A percentile compares a stretch with the other conserved stretches of the same genome.
These are phyloP conservation scores for Ogataea glucozyma DNA, from an alignment of 805 yeast species.

Conservation along the genomic window DNA sequence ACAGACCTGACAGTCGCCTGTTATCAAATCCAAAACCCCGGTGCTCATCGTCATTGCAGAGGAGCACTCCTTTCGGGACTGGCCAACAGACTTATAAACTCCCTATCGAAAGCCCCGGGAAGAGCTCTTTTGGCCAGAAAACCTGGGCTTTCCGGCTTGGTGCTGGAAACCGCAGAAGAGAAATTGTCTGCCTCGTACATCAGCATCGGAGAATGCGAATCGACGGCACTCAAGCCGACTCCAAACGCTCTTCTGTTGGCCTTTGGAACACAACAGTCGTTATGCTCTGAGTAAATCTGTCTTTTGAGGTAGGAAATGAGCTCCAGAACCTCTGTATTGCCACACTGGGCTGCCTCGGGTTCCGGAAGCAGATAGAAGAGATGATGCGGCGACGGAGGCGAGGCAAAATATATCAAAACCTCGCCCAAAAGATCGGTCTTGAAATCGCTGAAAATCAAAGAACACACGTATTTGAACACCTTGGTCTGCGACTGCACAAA, in stretches of 20 bases:
- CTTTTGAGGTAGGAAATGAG: slow-evolving; percentile 22
- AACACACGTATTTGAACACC: slow-evolving; percentile 23
- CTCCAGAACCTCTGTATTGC: slow-evolving; percentile 20
- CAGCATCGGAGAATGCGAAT: slow-evolving; percentile 8
- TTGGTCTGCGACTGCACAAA: slow-evolving; percentile 23
- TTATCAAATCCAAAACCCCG: too few relatives aligned
- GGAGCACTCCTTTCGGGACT: slow-evolving; percentile 5
- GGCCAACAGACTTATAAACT: slow-evolving; percentile 6
- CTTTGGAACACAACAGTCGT: slow-evolving; percentile 20
- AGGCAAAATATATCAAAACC: slow-evolving; percentile 26
- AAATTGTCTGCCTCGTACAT: slow-evolving; percentile 9
- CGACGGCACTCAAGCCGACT: slow-evolving; percentile 1
- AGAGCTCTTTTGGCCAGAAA: slow-evolving; percentile 14
- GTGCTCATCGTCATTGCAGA: not conserved
- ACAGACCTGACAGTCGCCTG: too few relatives aligned
- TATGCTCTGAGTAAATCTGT: slow-evolving; percentile 24
- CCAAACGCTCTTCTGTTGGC: slow-evolving; percentile 2
- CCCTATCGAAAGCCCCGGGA: slow-evolving; percentile 17
- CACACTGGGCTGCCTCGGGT: slow-evolving; percentile 9
- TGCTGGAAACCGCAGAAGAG: slow-evolving; percentile 8
- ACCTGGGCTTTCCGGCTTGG: slow-evolving; percentile 14
- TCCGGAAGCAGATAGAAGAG: slow-evolving; percentile 19
- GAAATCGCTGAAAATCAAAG: slow-evolving; percentile 20
- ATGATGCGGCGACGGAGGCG: slow-evolving; percentile 29
- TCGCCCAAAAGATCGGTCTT: slow-evolving; percentile 26